Evolutionary conservation across 345 rosid species (phyloP).

Genomic region (Ceriops zippeliana): DNA sequence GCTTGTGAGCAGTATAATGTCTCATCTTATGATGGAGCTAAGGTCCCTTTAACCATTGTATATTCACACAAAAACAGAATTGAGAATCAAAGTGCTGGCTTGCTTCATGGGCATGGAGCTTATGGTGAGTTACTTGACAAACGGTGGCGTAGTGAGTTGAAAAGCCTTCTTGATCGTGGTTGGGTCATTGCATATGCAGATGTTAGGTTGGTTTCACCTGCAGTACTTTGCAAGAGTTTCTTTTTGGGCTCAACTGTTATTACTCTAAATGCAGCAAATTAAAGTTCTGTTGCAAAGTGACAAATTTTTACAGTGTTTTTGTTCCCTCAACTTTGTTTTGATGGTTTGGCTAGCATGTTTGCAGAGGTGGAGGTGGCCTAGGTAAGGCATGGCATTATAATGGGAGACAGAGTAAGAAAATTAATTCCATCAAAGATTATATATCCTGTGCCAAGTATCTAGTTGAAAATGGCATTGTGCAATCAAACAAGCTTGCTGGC

Average conservation of each 20-base stretch:
- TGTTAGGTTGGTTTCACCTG: constrained; percentile 60
- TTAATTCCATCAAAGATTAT: constrained; percentile 70
- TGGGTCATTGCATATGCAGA: constrained; percentile 96
- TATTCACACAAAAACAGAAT: constrained; percentile 52
- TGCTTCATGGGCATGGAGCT: constrained; percentile 96
- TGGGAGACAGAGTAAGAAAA: constrained; percentile 65
- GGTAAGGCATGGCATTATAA: constrained; percentile 82
- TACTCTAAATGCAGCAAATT: background rate
- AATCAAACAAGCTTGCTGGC: constrained; percentile 71
- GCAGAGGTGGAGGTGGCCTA: constrained; percentile 89
- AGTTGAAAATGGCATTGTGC: constrained; percentile 56
- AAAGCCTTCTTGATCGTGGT: constrained; percentile 97
- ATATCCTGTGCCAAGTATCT: constrained; percentile 76
- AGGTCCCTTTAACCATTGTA: constrained; percentile 73
- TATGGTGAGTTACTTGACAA: constrained; percentile 89
- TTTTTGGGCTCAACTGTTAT: background rate
- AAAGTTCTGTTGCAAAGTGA: constrained; percentile 3
- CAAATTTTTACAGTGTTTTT: background rate
- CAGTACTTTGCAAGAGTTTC: background rate
- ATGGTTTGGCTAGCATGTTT: constrained; percentile 20
- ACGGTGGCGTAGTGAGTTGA: constrained; percentile 85
- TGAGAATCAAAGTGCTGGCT: constrained; percentile 52
- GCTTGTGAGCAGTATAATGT: constrained; percentile 66
- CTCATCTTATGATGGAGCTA: constrained; percentile 65
- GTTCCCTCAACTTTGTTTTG: background rate